phyloP scores from a whole-genome alignment of 805 yeast species.

The Ogataea paraovalis region DNA sequence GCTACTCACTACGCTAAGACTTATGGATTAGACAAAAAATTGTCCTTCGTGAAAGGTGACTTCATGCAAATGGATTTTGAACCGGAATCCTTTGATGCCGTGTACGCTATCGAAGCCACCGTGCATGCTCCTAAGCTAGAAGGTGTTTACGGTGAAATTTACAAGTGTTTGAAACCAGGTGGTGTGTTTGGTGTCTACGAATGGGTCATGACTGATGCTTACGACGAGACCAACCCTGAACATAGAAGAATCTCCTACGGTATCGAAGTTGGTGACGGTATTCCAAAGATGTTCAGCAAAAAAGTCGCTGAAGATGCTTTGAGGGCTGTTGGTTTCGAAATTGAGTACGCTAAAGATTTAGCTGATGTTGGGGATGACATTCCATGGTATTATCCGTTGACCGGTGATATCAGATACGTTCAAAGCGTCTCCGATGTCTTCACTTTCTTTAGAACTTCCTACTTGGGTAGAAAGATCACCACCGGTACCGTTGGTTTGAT shows the following conservation, averaged over 20 bases:
- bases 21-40: conserved; percentile 63
- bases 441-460: conserved; percentile 86
- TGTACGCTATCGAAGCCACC: conserved; percentile 97
- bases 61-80: conserved; percentile 99
- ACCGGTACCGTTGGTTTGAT: conserved; percentile 73
- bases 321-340: conserved; percentile 79
- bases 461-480: conserved; percentile 80
- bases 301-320: conserved; percentile 87
- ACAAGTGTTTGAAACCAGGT: conserved; percentile 94
- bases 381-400: conserved; percentile 97
- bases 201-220: conserved; percentile 97
- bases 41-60: conserved; percentile 91
- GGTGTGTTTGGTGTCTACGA: conserved; percentile 97
- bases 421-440: conserved; percentile 74
- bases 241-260: conserved; percentile 96
- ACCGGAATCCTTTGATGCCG: conserved; percentile 88
- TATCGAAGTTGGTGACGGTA: conserved; percentile 97
- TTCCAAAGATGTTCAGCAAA: conserved; percentile 89
- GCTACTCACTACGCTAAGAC: conserved; percentile 76
- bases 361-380: conserved; percentile 78
- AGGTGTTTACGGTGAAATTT: conserved; percentile 93
- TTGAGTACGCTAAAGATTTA: conserved; percentile 71
- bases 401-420: conserved; percentile 89
- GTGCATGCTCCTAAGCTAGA: conserved; percentile 96
- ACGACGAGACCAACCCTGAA: conserved; percentile 80